phyloP scores from a whole-genome alignment of 2,329 filamentous ascomycete genomes.

The Trichoderma sp. region DNA sequence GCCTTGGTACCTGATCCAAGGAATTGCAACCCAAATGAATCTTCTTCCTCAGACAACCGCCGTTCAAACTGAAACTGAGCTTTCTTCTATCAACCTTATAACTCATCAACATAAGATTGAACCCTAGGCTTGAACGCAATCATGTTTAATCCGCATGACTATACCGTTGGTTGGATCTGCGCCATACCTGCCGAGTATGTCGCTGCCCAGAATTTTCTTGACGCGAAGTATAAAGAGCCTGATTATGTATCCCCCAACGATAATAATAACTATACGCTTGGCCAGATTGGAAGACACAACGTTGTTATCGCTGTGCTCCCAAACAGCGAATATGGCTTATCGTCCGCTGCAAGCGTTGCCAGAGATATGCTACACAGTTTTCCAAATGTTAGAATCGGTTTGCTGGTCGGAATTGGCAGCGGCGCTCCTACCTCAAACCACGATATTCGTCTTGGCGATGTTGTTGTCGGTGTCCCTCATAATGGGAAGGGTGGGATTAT shows the following conservation, averaged over 20 bases:
- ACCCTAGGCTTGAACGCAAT: too few relatives aligned
- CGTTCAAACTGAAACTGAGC: too few relatives aligned
- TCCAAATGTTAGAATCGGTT: background rate
- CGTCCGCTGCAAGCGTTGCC: background rate
- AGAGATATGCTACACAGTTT: background rate
- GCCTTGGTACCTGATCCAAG: too few relatives aligned
- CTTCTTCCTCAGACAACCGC: too few relatives aligned
- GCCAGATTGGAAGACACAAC: background rate
- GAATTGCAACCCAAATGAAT: too few relatives aligned
- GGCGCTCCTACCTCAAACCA: background rate
- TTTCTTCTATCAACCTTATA: too few relatives aligned
- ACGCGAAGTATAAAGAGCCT: background rate
- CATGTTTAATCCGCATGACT: too few relatives aligned
- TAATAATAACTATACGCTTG: background rate
- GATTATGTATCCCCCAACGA: background rate
- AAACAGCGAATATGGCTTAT: background rate
- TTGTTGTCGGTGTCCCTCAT: accelerated
- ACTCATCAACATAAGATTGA: too few relatives aligned
- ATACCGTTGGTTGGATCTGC: background rate
- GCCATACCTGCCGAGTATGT: background rate
- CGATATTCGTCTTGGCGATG: background rate
- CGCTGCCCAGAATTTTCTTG: background rate
- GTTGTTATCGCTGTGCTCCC: background rate
- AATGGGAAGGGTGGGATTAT: background rate
- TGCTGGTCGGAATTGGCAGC: background rate